Percentiles rank a stretch among this genome's conserved stretches.
These are phyloP conservation scores for Neobulgaria alba DNA, from an alignment of 2,329 filamentous ascomycete genomes.

Conservation along the genomic window DNA sequence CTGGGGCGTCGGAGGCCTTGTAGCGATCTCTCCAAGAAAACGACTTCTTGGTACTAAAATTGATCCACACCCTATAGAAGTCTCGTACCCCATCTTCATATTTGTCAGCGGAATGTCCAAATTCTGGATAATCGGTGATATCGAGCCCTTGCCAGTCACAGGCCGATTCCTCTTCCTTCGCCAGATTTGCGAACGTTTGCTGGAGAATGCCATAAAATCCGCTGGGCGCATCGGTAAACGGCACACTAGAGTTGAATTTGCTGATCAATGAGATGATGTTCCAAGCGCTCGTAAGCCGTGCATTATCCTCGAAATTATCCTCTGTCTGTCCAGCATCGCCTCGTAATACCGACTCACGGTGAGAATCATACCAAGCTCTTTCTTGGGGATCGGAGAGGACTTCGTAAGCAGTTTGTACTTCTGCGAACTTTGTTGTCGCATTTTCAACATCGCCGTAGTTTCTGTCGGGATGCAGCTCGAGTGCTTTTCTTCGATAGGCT, in stretches of 20 bases:
- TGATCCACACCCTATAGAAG: constrained; percentile 76
- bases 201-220: constrained; percentile 81
- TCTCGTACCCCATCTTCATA: constrained; percentile 69
- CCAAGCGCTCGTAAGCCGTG: constrained; percentile 68
- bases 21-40: constrained; percentile 89
- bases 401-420: constrained; percentile 88
- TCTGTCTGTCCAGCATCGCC: constrained; percentile 32
- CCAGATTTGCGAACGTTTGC: constrained; percentile 71
- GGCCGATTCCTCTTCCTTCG: constrained; percentile 69
- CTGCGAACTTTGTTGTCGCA: constrained; percentile 79
- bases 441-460: constrained; percentile 81
- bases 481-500: constrained; percentile 80
- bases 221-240: constrained; percentile 68
- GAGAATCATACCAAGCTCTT: constrained; percentile 94
- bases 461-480: constrained; percentile 90
- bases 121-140: constrained; percentile 64
- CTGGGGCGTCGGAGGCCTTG: constrained; percentile 74
- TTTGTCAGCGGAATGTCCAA: constrained; percentile 66
- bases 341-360: constrained; percentile 74
- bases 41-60: constrained; percentile 74
- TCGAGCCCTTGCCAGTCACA: constrained; percentile 58
- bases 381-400: constrained; percentile 95
- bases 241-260: constrained; percentile 68
- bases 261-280: constrained; percentile 73
- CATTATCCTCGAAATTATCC: constrained; percentile 55